phyloP scores from a whole-genome alignment of 148 eudicot genomes.

The Heliosperma pusillum region DNA sequence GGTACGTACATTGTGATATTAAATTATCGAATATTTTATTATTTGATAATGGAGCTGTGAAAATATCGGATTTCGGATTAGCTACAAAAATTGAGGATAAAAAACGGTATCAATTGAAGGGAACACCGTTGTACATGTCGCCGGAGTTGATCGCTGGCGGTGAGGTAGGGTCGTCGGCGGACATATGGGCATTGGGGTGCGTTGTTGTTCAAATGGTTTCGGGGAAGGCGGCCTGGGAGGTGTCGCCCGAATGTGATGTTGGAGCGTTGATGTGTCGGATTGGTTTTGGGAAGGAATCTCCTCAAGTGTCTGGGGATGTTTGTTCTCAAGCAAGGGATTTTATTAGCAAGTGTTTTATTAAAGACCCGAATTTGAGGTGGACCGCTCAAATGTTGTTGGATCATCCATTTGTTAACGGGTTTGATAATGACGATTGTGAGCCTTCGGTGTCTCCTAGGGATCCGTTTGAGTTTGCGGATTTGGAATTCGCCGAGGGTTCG shows the following conservation, averaged over 20 bases:
- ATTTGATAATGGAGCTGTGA: slow-evolving; percentile 33
- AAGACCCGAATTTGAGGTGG: slow-evolving; percentile 68
- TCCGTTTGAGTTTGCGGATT: slow-evolving; percentile 63
- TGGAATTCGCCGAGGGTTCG: slow-evolving; percentile 22
- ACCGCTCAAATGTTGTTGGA: slow-evolving; percentile 70
- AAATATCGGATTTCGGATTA: slow-evolving; percentile 80
- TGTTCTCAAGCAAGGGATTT: slow-evolving; percentile 64
- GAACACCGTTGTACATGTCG: slow-evolving; percentile 89
- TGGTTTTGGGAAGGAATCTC: slow-evolving; percentile 49
- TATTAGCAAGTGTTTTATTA: slow-evolving; percentile 52
- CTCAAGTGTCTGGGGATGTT: slow-evolving; percentile 46
- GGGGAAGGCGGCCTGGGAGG: slow-evolving; percentile 43
- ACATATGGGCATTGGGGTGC: slow-evolving; percentile 89
- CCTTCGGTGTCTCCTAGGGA: slow-evolving; percentile 54
- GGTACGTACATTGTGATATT: slow-evolving; percentile 80
- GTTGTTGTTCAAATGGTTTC: slow-evolving; percentile 59
- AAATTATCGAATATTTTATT: slow-evolving; percentile 64
- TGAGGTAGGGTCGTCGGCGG: slow-evolving; percentile 44
- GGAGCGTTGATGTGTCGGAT: slow-evolving; percentile 50
- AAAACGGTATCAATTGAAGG: slow-evolving; percentile 41
- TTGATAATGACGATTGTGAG: slow-evolving; percentile 8
- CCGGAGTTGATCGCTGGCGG: slow-evolving; percentile 67
- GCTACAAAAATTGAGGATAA: slow-evolving; percentile 37
- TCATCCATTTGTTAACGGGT: slow-evolving; percentile 59
- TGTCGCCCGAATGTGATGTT: slow-evolving; percentile 36